Evolutionary conservation across 2,329 filamentous ascomycete genomes (phyloP), one percentile per base, ranked within the genome.

Genomic region (Talaromyces sp.): DNA sequence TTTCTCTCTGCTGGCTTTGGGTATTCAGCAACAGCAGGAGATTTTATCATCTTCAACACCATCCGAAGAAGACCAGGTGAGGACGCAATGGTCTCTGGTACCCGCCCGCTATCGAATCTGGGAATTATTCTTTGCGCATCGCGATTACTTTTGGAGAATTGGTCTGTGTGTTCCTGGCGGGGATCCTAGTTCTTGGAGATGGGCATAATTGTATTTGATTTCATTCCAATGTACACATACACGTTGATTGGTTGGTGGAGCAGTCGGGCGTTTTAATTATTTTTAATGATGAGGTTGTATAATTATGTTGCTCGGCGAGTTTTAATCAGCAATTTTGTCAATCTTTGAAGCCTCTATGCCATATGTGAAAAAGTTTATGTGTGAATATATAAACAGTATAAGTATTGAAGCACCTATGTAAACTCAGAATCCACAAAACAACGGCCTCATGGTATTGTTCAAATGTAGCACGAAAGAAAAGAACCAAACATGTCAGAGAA

Each of bases 61-160:
- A 39, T 3, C 19, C 3, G 14, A 49, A 31, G 8, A 22, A 11
- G 43, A 49, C 27, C 52, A 62, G 24, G 3, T 62, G n/a, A 31
- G 59, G 41, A 16, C 16, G 14, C 57, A 66, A 57, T 65, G 72
- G 70, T 61, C 68, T 66, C 50, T 71, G 61, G 66, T 75, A 68
- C 66, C 83, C 78, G n/a, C 78, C 77, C 76, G 85, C 77, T 93
- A 85, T 71, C 91, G 90, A 76, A 84, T 96, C n/a, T 97, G 94
- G 92, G 88, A 97, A 78, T 81, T 97, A 8, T 89, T 98, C 73
- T 96, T 96, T 77, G 91, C 93, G 1, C 95, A 99, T 79, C 83
- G 95, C 45, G 95, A 99, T 79, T 99, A 99, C 77, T 98, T 99
- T 78, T 96, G 92, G 91, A 85, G 95, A 64, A 78, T 99, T 62